Evolutionary conservation across 2,329 filamentous ascomycete genomes (phyloP).

Genomic region (Knufia fluminis): DNA sequence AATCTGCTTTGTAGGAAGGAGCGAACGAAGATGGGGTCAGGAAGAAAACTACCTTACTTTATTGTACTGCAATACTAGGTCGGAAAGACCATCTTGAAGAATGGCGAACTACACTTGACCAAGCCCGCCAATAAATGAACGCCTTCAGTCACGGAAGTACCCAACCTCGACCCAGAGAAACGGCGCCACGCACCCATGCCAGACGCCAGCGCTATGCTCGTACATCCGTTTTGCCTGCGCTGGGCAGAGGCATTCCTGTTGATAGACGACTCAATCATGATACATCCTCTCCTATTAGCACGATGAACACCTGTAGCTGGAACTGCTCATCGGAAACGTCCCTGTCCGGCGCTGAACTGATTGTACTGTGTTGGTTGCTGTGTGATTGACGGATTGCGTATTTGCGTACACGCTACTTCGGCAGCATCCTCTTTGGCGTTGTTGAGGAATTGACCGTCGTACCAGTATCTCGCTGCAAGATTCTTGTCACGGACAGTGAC

Average conservation of each 20-base stretch:
- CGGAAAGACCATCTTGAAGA: too few relatives aligned
- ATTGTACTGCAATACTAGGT: neutral
- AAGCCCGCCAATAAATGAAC: neutral
- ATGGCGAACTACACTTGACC: neutral
- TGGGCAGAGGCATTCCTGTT: neutral
- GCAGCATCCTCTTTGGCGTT: conserved; percentile 89
- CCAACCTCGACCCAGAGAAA: neutral
- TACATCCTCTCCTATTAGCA: conserved; percentile 1
- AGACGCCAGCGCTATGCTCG: conserved; percentile 10
- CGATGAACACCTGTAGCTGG: neutral
- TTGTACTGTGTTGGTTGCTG: conserved; percentile 8
- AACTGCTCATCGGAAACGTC: conserved; percentile 1
- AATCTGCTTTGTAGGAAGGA: too few relatives aligned
- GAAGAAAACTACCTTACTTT: too few relatives aligned
- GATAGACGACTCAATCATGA: neutral
- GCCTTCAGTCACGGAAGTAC: neutral
- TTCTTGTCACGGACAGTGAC: conserved; percentile 61
- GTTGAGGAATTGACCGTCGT: conserved; percentile 77
- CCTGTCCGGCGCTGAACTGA: conserved; percentile 1
- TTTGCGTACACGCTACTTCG: conserved; percentile 53
- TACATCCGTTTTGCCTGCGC: neutral
- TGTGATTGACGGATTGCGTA: conserved; percentile 26
- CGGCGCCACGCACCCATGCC: neutral
- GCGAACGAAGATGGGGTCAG: too few relatives aligned
- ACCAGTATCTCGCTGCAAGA: conserved; percentile 75